These are phyloP conservation scores for Tolypocladium amazonense DNA, from an alignment of 2,329 filamentous ascomycete genomes.

Conservation along the genomic window DNA sequence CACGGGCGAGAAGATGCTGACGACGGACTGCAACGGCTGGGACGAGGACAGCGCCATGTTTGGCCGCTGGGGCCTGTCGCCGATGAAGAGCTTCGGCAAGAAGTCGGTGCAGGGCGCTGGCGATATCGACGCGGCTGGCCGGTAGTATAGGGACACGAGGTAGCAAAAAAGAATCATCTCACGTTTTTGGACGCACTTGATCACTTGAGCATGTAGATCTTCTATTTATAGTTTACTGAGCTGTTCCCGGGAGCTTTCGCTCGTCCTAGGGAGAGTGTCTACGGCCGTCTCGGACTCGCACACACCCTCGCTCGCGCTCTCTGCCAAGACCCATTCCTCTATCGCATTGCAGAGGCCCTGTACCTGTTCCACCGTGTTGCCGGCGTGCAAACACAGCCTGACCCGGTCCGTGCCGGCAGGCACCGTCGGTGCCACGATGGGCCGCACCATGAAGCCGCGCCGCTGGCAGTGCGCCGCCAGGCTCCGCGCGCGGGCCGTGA, in stretches of 20 bases:
- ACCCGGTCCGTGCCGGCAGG: conserved; percentile 52
- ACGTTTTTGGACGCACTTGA: background rate
- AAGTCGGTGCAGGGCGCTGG: conserved; percentile 16
- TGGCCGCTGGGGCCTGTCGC: conserved; percentile 66
- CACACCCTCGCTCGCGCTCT: background rate
- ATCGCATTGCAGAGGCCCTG: conserved; percentile 39
- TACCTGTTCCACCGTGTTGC: conserved; percentile 48
- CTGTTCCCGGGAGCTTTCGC: background rate
- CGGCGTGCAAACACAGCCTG: conserved; percentile 57
- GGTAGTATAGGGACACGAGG: background rate
- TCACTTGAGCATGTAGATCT: background rate
- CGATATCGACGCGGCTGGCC: conserved; percentile 1
- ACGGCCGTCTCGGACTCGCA: background rate
- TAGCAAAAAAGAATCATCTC: background rate
- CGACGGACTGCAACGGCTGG: conserved; percentile 84
- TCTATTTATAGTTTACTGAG: background rate
- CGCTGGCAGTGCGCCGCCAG: conserved; percentile 51
- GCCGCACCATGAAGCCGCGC: conserved; percentile 47
- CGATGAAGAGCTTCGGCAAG: conserved; percentile 52
- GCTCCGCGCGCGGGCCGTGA: conserved; percentile 45
- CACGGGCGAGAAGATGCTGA: conserved; percentile 92
- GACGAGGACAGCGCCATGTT: conserved; percentile 83
- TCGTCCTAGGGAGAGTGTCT: background rate
- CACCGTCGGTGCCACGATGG: conserved; percentile 60
- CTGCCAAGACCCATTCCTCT: conserved; percentile 29